These are phyloP conservation scores for Hanseniaspora clermontiae DNA, from an alignment of 805 yeast species.

Conservation along the genomic window DNA sequence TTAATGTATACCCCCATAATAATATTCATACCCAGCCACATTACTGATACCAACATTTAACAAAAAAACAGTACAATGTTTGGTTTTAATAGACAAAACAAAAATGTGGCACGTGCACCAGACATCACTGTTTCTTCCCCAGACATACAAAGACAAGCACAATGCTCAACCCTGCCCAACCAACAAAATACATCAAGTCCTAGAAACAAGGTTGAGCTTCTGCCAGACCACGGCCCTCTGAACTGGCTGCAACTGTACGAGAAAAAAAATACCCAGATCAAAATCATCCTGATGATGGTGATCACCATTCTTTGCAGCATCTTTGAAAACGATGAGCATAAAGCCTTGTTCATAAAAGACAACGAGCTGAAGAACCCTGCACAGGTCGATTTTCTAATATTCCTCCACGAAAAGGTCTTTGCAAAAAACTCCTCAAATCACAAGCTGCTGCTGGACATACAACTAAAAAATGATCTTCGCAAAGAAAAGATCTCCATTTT, in stretches of 20 bases:
- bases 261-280: constrained; percentile 15
- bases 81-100: neutral
- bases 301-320: constrained; percentile 8
- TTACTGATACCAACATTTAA: no score
- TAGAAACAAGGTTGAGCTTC: constrained; percentile 25
- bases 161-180: constrained; percentile 14
- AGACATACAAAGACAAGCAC: constrained; percentile 8
- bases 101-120: neutral
- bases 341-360: neutral
- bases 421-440: neutral
- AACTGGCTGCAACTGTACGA: constrained; percentile 24
- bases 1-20: no score
- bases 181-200: neutral
- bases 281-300: constrained; percentile 16
- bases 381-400: neutral
- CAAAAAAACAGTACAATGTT: no score
- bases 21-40: no score
- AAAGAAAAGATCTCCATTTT: constrained; percentile 5
- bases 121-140: no score
- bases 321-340: neutral
- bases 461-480: neutral
- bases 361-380: neutral
- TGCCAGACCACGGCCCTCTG: constrained; percentile 27
- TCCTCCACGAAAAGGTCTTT: neutral
- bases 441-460: neutral